Conservation (phyloP, 2,329 filamentous ascomycete genomes). For the Whalleya microplaca region DNA sequence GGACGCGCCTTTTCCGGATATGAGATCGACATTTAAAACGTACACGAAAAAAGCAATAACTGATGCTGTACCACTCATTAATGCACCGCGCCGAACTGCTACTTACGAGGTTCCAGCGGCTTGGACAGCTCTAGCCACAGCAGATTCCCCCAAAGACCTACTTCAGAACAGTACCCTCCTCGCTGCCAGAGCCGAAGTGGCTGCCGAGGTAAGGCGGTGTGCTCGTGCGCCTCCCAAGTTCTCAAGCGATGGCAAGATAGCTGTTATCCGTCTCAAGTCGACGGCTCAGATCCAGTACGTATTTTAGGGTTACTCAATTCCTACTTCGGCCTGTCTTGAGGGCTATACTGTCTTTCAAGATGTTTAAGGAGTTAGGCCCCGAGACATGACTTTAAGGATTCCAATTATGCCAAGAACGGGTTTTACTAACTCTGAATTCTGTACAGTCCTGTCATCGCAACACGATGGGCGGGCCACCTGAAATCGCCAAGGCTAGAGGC, state of each 20-base stretch:
- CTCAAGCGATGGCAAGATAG: conserved; percentile 63
- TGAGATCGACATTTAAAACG: conserved; percentile 61
- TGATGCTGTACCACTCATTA: conserved; percentile 65
- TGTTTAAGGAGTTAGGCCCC: too few species aligned
- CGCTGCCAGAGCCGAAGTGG: conserved; percentile 61
- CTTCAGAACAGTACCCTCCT: conserved; percentile 52
- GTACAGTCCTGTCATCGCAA: conserved; percentile 64
- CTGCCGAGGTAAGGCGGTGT: conserved; percentile 62
- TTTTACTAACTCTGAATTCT: too few species aligned
- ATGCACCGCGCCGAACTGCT: conserved; percentile 66
- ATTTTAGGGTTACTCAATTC: too few species aligned
- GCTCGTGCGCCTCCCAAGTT: conserved; percentile 67
- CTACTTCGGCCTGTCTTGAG: too few species aligned
- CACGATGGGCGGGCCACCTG: conserved; percentile 66
- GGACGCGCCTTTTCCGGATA: conserved; percentile 68
- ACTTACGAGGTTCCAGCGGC: conserved; percentile 63
- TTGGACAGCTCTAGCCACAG: conserved; percentile 60
- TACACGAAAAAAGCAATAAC: conserved; percentile 66
- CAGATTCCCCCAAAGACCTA: conserved; percentile 55
- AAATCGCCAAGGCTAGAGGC: conserved; percentile 63
- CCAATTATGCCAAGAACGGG: too few species aligned
- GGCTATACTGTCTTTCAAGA: too few species aligned
- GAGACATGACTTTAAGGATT: too few species aligned
- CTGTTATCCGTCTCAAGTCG: conserved; percentile 64
- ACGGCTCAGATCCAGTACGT: conserved; percentile 67